Percentiles rank a stretch among this genome's conserved stretches.
These are phyloP conservation scores for Botrytis elliptica DNA, from an alignment of 2,329 filamentous ascomycete species.

Conservation along the genomic window DNA sequence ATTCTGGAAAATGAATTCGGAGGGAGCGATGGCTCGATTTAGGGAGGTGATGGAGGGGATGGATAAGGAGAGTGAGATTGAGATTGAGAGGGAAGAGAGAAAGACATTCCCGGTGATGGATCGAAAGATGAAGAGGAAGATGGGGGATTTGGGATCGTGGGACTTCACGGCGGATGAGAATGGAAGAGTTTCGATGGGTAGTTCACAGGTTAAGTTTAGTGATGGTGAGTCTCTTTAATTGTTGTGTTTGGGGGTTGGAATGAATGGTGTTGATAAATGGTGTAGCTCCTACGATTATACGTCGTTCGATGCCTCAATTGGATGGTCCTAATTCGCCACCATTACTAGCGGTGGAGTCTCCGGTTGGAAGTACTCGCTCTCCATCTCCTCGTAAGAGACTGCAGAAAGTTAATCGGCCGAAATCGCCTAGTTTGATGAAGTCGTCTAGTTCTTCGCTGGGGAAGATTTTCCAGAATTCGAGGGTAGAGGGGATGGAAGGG, in stretches of 20 bases:
- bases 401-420: not conserved
- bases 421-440: not conserved
- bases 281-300: not conserved
- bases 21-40: too few relatives aligned
- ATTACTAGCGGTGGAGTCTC: not conserved
- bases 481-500: not conserved
- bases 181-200: not conserved
- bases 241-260: not conserved
- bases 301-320: not conserved
- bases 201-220: not conserved
- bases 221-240: not conserved
- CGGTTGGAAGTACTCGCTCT: not conserved
- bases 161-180: not conserved
- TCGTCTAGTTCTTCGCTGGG: constrained; percentile 1
- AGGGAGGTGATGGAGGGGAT: not conserved
- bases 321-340: not conserved
- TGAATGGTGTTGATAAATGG: not conserved
- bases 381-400: constrained; percentile 4
- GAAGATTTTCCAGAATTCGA: constrained; percentile 1
- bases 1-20: not conserved
- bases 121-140: not conserved
- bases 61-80: not conserved
- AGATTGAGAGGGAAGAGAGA: not conserved
- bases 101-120: not conserved
- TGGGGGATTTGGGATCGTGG: not conserved